Base-by-base conservation (phyloP, 176 grass and related monocot species). In the Lolium perenne region DNA sequence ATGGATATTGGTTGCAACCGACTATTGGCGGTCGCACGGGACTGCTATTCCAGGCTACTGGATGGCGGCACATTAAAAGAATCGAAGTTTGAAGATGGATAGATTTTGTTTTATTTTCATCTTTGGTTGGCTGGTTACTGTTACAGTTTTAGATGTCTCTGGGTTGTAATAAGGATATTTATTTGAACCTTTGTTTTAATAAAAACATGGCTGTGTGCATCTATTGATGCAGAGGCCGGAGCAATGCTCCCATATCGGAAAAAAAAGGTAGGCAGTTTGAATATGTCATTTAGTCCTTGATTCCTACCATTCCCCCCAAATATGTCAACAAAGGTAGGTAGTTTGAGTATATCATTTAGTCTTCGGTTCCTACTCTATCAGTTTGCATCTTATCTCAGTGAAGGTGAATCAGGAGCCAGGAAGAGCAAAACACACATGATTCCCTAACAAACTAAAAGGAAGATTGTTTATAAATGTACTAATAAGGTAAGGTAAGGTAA, bases 241-340 rank as follows among this genome's bases (percentile, higher is more conserved):
- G n/a, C n/a, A n/a, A n/a, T n/a, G n/a, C n/a, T n/a, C n/a, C 5
- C 18, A 78, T 61, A 22, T 60, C 35, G 22, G 35, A 79, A 62
- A 74, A 51, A 9, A 6, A 74, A 74, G 48, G 43, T 73, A 73
- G 70, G n/a, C 20, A 56, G 35, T 87, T 26, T 54, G n/a, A 67
- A 41, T 38, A 11, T 66, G 14, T 60, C 3, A n/a, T 63, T 4
- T 56, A 74, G 62, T 64, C 15, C 41, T 71, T 9, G 38, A n/a
- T 82, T 57, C 64, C 29, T 41, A 23, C 38, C 10, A 10, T 7
- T 66, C 25, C 38, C 17, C 17, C 29, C 46, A 11, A 10, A 78
- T 60, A 22, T 60, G 18, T 45, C 20, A 79, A 62, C 18, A n/a
- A 45, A 45, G 41, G 38, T 71, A 71, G 69, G 40, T 40, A 46